Percentiles rank a stretch among this genome's conserved stretches.
Conservation (phyloP, 2,329 filamentous ascomycete species). For the Ascochyta koolunga region DNA sequence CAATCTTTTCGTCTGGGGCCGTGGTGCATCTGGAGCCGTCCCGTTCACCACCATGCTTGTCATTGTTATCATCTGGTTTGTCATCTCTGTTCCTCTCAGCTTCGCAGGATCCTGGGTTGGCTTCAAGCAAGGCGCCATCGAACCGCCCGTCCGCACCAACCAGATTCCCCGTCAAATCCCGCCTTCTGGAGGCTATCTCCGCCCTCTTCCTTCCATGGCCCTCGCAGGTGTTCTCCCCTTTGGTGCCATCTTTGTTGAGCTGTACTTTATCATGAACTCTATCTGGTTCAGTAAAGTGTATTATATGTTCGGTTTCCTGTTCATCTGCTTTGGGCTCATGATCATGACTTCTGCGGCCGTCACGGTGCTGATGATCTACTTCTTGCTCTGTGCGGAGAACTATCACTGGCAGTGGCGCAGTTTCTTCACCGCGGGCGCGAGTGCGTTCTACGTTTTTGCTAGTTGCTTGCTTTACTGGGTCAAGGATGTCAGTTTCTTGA, state of each 20-base stretch:
- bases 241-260: slow-evolving; percentile 94
- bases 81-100: slow-evolving; percentile 92
- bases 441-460: slow-evolving; percentile 87
- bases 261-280: slow-evolving; percentile 99
- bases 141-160: slow-evolving; percentile 89
- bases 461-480: slow-evolving; percentile 92
- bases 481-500: slow-evolving; percentile 83
- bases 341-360: slow-evolving; percentile 92
- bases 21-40: slow-evolving; percentile 88
- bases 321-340: slow-evolving; percentile 97
- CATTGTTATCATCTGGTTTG: slow-evolving; percentile 91
- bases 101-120: slow-evolving; percentile 91
- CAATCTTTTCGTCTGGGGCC: slow-evolving; percentile 95
- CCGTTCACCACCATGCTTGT: slow-evolving; percentile 97
- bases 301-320: slow-evolving; percentile 99
- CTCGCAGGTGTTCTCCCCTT: slow-evolving; percentile 93
- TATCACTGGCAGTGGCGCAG: slow-evolving; percentile 99
- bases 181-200: slow-evolving; percentile 79
- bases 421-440: slow-evolving; percentile 90
- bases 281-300: slow-evolving; percentile 99
- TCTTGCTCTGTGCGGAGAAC: slow-evolving; percentile 92
- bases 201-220: slow-evolving; percentile 86
- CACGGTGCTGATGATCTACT: slow-evolving; percentile 94
- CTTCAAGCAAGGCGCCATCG: slow-evolving; percentile 73
- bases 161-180: slow-evolving; percentile 98